Evolutionary conservation across 805 yeast species (phyloP).

Genomic region (Torulaspora quercuum): DNA sequence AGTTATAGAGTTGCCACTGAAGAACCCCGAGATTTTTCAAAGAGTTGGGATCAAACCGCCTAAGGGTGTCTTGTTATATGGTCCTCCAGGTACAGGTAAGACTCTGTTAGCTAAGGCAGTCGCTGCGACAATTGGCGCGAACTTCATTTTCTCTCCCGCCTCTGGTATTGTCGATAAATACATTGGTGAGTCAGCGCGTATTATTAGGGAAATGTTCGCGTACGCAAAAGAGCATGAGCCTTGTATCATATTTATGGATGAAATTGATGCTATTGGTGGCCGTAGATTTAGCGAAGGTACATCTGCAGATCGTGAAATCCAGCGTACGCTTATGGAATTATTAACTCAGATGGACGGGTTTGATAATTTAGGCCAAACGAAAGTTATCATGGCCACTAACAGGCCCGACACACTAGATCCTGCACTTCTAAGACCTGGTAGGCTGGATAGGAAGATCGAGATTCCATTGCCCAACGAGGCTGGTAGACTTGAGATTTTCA

Average conservation of each 20-base stretch:
- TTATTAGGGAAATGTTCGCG: constrained; percentile 96
- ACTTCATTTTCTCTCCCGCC: constrained; percentile 96
- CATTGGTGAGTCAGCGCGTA: constrained; percentile 95
- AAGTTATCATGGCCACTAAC: constrained; percentile 98
- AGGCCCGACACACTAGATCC: constrained; percentile 98
- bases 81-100: constrained; percentile 99
- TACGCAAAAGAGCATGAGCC: constrained; percentile 98
- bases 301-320: constrained; percentile 97
- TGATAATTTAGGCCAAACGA: constrained; percentile 93
- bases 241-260: constrained; percentile 97
- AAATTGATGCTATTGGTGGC: constrained; percentile 98
- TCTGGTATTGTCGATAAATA: constrained; percentile 97
- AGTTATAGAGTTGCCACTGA: constrained; percentile 93
- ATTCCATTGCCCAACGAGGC: constrained; percentile 94
- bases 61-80: constrained; percentile 92
- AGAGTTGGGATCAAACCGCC: constrained; percentile 99
- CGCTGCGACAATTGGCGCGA: constrained; percentile 97
- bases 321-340: constrained; percentile 95
- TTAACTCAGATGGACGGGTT: constrained; percentile 98
- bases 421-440: constrained; percentile 93
- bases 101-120: constrained; percentile 95
- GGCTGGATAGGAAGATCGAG: constrained; percentile 94
- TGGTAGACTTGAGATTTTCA: constrained; percentile 89
- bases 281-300: constrained; percentile 97
- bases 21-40: constrained; percentile 91